A percentile compares a stretch with the other conserved stretches of the same genome.
These are phyloP conservation scores for Chytridium lagenaria DNA, from an alignment of 371 early-diverging fungal species.

Conservation along the genomic window DNA sequence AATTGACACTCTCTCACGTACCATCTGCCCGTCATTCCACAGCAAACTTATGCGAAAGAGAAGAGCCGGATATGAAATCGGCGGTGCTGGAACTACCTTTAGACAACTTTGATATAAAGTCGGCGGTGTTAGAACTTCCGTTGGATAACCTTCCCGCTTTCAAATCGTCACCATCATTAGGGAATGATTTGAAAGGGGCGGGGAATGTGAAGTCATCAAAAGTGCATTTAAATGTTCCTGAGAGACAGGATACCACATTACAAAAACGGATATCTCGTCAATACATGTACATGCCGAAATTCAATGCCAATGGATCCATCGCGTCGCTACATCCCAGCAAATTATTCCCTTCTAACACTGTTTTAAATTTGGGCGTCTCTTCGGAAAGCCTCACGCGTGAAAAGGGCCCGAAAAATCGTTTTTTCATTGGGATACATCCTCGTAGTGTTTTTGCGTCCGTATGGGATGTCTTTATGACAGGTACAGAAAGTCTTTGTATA, in stretches of 20 bases:
- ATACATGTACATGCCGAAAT: neutral
- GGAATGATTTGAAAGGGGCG: neutral
- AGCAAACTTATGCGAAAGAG: too few relatives aligned
- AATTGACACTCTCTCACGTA: too few relatives aligned
- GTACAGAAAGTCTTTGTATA: neutral
- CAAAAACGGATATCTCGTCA: neutral
- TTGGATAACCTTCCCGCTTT: neutral
- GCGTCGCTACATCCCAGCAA: neutral
- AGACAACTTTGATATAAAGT: too few relatives aligned
- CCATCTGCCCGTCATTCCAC: too few relatives aligned
- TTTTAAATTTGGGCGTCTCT: neutral
- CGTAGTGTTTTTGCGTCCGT: neutral
- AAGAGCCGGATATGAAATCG: too few relatives aligned
- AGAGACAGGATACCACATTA: neutral
- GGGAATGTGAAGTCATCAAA: neutral
- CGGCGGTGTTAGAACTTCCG: constrained; percentile 2
- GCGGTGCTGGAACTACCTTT: too few relatives aligned
- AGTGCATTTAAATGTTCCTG: neutral
- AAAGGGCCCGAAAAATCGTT: neutral
- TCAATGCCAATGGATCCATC: neutral
- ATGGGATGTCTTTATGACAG: constrained; percentile 5
- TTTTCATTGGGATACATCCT: neutral
- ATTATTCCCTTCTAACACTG: neutral
- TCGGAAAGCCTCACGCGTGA: neutral
- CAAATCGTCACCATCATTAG: neutral